A percentile compares a stretch with the other conserved stretches of the same genome.
Evolutionary conservation across 2,329 filamentous ascomycete genomes (phyloP).

Genomic region (Epichloe aotearoae): DNA sequence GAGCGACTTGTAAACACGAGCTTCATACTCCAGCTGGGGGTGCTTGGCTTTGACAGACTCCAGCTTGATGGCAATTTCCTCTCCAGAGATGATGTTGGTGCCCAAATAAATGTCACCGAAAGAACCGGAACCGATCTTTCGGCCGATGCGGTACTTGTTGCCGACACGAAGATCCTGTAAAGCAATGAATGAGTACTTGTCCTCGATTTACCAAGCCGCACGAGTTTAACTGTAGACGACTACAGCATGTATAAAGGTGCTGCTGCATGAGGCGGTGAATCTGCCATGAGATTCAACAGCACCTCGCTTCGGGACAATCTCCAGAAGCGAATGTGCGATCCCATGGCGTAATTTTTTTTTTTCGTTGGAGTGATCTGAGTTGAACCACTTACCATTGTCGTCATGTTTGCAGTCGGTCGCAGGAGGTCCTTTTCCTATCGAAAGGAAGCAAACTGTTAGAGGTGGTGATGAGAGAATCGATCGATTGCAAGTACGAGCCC

Average conservation of each 20-base stretch:
- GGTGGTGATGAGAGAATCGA: neutral
- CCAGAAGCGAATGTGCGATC: too few species aligned
- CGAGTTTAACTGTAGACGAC: too few species aligned
- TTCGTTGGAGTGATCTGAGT: neutral
- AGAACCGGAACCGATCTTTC: conserved; percentile 94
- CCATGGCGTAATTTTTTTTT: too few species aligned
- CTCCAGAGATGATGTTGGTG: conserved; percentile 98
- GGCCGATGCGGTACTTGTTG: conserved; percentile 98
- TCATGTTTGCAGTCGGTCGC: conserved; percentile 25
- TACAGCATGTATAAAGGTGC: too few species aligned
- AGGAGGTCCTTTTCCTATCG: conserved; percentile 11
- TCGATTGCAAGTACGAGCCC: neutral
- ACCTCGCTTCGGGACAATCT: too few species aligned
- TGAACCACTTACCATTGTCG: conserved; percentile 34
- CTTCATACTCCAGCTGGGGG: conserved; percentile 96
- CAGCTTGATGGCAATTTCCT: conserved; percentile 99
- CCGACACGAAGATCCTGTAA: conserved; percentile 89
- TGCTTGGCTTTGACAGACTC: conserved; percentile 99
- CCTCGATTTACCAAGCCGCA: neutral
- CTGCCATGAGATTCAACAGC: too few species aligned
- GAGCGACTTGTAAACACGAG: conserved; percentile 79
- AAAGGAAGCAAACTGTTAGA: conserved; percentile 8
- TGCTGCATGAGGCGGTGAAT: too few species aligned
- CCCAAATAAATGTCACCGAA: conserved; percentile 99
- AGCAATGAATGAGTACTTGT: neutral